A percentile compares a stretch with the other conserved stretches of the same genome.
Evolutionary conservation across 495 filamentous ascomycete genomes (phyloP).

Genomic region (Usnea hakonensis): DNA sequence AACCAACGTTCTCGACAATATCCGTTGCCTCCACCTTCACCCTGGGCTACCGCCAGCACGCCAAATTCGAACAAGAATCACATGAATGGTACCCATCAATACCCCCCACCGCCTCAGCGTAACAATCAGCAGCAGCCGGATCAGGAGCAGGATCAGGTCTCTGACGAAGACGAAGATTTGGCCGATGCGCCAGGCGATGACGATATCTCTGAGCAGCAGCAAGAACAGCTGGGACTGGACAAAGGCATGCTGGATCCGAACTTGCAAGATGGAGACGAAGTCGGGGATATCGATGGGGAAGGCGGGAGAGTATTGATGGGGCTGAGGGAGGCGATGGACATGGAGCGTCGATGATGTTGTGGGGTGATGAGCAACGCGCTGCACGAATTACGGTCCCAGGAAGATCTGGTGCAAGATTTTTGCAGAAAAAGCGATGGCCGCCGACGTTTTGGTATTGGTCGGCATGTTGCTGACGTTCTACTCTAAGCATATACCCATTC

Average conservation of each 20-base stretch:
- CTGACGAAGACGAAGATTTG: slow-evolving; percentile 18
- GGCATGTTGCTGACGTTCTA: background rate
- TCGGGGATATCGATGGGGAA: slow-evolving; percentile 12
- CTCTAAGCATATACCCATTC: background rate
- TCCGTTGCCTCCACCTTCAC: slow-evolving; percentile 10
- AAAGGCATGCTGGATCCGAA: slow-evolving; percentile 20
- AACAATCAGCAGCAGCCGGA: background rate
- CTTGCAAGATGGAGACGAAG: slow-evolving; percentile 12
- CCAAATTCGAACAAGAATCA: background rate
- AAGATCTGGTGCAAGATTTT: background rate
- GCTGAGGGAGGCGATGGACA: slow-evolving; percentile 13
- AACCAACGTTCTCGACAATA: slow-evolving; percentile 19
- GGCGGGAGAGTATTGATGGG: slow-evolving; percentile 20
- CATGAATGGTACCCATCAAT: slow-evolving; percentile 11
- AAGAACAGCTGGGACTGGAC: slow-evolving; percentile 10
- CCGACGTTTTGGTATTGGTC: background rate
- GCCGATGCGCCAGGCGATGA: slow-evolving; percentile 18
- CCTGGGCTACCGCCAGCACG: background rate
- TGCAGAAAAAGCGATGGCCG: background rate
- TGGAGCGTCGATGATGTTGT: background rate
- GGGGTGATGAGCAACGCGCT: background rate
- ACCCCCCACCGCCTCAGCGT: slow-evolving; percentile 13
- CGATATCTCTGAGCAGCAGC: slow-evolving; percentile 5
- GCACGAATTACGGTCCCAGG: background rate
- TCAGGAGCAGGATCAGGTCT: slow-evolving; percentile 14